Evolutionary conservation across 2,329 filamentous ascomycete genomes (phyloP), one percentile per base, ranked within the genome.

Genomic region (Colletotrichum tanaceti): DNA sequence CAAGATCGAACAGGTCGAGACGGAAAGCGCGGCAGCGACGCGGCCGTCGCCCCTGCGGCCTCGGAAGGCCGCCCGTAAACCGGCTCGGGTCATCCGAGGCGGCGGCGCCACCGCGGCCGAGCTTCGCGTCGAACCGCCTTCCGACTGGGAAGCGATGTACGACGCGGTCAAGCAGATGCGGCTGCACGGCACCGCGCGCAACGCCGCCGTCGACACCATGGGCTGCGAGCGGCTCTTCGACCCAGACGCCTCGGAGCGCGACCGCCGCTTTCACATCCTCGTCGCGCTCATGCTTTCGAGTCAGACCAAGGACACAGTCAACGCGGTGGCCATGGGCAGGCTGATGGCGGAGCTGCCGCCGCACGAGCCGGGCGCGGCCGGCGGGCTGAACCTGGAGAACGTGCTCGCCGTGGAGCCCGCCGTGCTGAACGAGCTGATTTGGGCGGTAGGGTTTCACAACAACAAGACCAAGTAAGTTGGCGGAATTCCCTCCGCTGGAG

Each of bases 181-280:
- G 2, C 78, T 79, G 5, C 77, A 80, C 0, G 85, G 84, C 3
- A 75, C 80, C 80, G 81, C 91, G 77, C 77, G 87, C 82, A 79
- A 91, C 86, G 96, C 96, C 0, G 92, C 95, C 0, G 96, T 99
- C 13, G 96, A 99, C 78, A 98, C 95, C 0, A 98, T 98, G 94
- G 96, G 96, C 13, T 99, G 96, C 79, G 94, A 94, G 79, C 87
- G 88, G 9, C 84, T 96, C 11, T 92, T 92, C 3, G 81, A 85
- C 55, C 77, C 80, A 18, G 78, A 74, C 1, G 84, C 86, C 13
- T 84, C 80, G 65, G 77, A 83, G 32, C 83, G 80, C 66, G 86
- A 88, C 75, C 89, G 89, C 76, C 87, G 94, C 7, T 94, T 97
- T 74, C 94, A 98, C 75, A 97, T 93, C 3, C 87, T 98, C 38